Percentiles rank a stretch among this genome's conserved stretches.
Conservation (phyloP, 148 eudicot species). For the Nepenthes gracilis region DNA sequence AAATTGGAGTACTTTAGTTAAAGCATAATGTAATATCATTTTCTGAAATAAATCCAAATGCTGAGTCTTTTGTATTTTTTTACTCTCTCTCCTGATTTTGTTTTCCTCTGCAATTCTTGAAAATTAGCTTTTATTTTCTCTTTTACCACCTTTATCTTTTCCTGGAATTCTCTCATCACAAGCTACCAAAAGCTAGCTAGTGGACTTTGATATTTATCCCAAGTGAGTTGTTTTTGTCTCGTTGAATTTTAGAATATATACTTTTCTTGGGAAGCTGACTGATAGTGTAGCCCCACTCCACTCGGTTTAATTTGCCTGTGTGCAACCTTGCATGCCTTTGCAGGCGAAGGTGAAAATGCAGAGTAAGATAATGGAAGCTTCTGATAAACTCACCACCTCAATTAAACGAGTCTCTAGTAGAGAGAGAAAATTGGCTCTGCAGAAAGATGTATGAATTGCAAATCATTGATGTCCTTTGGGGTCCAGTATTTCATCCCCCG, state of each 20-base stretch:
- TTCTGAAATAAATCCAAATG: no score
- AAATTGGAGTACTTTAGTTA: no score
- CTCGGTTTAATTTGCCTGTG: slow-evolving; percentile 1
- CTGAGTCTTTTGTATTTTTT: no score
- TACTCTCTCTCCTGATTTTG: no score
- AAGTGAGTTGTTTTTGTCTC: no score
- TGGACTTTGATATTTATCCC: neutral
- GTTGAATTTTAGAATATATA: slow-evolving; percentile 14
- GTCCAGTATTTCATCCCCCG: no score
- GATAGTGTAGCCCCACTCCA: neutral
- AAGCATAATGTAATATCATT: no score
- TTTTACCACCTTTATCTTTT: no score
- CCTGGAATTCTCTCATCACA: no score
- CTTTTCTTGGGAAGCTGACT: slow-evolving; percentile 31
- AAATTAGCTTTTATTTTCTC: slow-evolving; percentile 1
- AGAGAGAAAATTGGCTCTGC: slow-evolving; percentile 48
- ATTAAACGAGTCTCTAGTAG: slow-evolving; percentile 20
- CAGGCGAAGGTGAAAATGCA: slow-evolving; percentile 25
- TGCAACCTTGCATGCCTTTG: neutral
- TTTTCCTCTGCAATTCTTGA: neutral
- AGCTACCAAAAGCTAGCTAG: neutral
- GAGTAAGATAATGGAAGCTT: slow-evolving; percentile 21
- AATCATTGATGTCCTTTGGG: neutral
- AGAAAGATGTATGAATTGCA: slow-evolving; percentile 44
- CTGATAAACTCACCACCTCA: slow-evolving; percentile 25